phyloP scores from a whole-genome alignment of 108 stramenopile genomes.

The Skeletonema potamos region DNA sequence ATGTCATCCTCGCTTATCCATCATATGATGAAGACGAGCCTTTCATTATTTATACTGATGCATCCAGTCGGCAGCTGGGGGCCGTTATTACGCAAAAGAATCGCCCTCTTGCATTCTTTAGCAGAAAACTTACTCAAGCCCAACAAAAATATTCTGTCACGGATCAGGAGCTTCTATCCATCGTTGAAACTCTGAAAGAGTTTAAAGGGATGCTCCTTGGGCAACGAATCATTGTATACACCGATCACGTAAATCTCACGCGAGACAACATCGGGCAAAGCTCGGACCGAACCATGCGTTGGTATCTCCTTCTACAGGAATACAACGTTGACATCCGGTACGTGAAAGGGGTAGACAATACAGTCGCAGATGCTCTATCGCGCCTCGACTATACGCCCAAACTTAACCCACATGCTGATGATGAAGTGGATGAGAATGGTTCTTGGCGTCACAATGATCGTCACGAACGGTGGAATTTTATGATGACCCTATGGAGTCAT shows the following conservation, averaged over 20 bases:
- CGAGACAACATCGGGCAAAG: slow-evolving; percentile 1
- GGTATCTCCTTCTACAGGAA: slow-evolving; percentile 12
- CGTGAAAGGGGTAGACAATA: slow-evolving; percentile 26
- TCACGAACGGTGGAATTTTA: not conserved
- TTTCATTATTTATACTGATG: slow-evolving; percentile 45
- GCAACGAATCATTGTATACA: slow-evolving; percentile 16
- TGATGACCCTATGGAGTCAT: not conserved
- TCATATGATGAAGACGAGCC: slow-evolving; percentile 28
- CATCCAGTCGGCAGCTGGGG: slow-evolving; percentile 40
- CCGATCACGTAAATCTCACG: slow-evolving; percentile 13
- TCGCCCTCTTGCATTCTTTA: slow-evolving; percentile 47
- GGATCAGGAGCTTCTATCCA: slow-evolving; percentile 50
- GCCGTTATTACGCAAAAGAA: slow-evolving; percentile 45
- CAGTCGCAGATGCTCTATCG: slow-evolving; percentile 19
- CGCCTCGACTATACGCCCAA: slow-evolving; percentile 4
- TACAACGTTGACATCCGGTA: slow-evolving; percentile 6
- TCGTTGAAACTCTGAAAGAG: slow-evolving; percentile 58
- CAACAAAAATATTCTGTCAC: slow-evolving; percentile 39
- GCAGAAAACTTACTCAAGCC: slow-evolving; percentile 36
- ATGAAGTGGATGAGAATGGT: not conserved
- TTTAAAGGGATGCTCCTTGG: slow-evolving; percentile 45
- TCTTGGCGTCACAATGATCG: too few species aligned
- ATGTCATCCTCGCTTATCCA: slow-evolving; percentile 48
- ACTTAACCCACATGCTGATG: not conserved
- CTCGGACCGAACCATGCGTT: slow-evolving; percentile 1